A percentile compares a stretch with the other conserved stretches of the same genome.
These are phyloP conservation scores for Trichosanthes cucumerina DNA, from an alignment of 306 rosid genomes.

Conservation along the genomic window DNA sequence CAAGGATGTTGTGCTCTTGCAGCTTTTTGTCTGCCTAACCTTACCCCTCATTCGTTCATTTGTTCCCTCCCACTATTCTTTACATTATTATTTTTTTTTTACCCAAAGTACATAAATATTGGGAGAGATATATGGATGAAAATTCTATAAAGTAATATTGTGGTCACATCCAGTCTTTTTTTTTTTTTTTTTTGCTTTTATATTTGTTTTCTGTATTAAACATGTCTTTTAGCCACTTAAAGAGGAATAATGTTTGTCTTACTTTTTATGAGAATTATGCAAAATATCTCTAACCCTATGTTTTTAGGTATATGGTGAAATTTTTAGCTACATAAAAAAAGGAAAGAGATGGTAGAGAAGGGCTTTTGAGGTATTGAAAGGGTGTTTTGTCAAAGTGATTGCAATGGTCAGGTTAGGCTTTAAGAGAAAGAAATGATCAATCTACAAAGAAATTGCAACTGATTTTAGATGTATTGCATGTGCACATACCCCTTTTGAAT, in stretches of 20 bases:
- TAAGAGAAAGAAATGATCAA: background rate
- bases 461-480: too few species aligned
- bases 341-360: background rate
- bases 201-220: background rate
- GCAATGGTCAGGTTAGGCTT: background rate
- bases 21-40: constrained; percentile 6
- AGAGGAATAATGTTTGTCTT: background rate
- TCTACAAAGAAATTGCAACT: background rate
- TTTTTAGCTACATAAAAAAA: background rate
- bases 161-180: background rate
- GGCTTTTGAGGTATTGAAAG: too few species aligned
- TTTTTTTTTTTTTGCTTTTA: background rate
- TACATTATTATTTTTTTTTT: background rate
- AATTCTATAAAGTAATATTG: background rate
- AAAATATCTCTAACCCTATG: background rate
- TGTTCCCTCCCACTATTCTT: background rate
- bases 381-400: background rate
- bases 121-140: background rate
- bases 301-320: background rate
- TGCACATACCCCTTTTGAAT: too few species aligned
- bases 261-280: background rate
- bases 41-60: background rate
- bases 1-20: background rate
- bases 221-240: background rate
- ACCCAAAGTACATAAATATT: background rate